A percentile compares a stretch with the other conserved stretches of the same genome.
Evolutionary conservation across 176 grass and related monocot species (phyloP).

Genomic region (Ananas comosus): DNA sequence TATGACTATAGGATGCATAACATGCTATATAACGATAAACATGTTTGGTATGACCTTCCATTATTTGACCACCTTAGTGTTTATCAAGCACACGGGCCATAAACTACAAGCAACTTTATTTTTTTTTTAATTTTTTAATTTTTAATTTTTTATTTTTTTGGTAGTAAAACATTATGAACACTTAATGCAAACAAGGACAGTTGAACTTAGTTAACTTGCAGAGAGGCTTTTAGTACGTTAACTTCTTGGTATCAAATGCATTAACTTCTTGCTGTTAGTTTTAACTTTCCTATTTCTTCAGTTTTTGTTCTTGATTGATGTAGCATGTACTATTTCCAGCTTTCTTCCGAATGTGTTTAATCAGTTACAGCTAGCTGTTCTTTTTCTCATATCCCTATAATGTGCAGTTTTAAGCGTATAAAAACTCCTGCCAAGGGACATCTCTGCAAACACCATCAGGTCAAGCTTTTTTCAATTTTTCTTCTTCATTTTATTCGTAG

Average conservation of each 20-base stretch:
- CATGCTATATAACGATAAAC: background rate
- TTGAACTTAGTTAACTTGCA: background rate
- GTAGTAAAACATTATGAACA: too few relatives aligned
- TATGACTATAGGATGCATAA: background rate
- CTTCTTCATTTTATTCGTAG: background rate
- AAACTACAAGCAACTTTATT: too few relatives aligned
- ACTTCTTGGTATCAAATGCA: background rate
- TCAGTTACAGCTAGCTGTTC: background rate
- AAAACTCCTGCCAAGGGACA: slow-evolving; percentile 66
- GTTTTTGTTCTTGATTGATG: background rate
- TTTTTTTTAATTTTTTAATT: too few relatives aligned
- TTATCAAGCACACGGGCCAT: too few relatives aligned
- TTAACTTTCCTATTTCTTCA: background rate
- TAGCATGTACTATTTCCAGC: background rate
- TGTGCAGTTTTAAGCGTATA: slow-evolving; percentile 72
- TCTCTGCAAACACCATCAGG: slow-evolving; percentile 94
- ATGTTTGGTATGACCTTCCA: background rate
- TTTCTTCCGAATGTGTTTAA: background rate
- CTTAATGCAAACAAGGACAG: too few relatives aligned
- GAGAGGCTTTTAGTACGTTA: background rate
- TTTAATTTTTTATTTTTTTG: too few relatives aligned
- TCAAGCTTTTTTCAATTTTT: slow-evolving; percentile 30
- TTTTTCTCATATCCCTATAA: slow-evolving; percentile 15
- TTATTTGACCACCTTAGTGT: background rate
- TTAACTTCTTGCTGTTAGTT: background rate